phyloP scores from a whole-genome alignment of 2,329 filamentous ascomycete genomes.

The Pleurostoma richardsiae region DNA sequence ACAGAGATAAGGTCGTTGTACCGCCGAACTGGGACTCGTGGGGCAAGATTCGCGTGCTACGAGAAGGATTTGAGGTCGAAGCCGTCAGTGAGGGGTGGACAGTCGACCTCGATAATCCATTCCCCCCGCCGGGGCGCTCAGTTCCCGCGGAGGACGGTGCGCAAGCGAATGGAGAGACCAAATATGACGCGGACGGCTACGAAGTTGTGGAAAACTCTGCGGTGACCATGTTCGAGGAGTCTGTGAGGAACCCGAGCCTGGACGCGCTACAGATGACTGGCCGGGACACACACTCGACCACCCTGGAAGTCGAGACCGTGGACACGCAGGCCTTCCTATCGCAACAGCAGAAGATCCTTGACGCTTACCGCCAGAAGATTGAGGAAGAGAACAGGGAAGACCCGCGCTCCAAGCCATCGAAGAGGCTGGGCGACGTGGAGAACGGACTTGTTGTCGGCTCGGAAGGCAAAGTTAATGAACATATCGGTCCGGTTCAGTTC shows the following conservation, averaged over 20 bases:
- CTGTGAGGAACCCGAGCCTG: slow-evolving; percentile 69
- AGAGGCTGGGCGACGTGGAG: slow-evolving; percentile 32
- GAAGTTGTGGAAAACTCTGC: slow-evolving; percentile 49
- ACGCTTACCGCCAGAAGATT: slow-evolving; percentile 55
- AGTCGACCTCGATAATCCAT: slow-evolving; percentile 65
- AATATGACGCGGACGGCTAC: slow-evolving; percentile 18
- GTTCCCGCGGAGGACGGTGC: slow-evolving; percentile 12
- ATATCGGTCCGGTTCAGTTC: slow-evolving; percentile 93
- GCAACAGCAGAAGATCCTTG: slow-evolving; percentile 70
- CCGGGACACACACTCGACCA: slow-evolving; percentile 35
- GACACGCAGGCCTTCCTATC: slow-evolving; percentile 75
- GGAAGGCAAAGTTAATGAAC: slow-evolving; percentile 57
- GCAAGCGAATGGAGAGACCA: slow-evolving; percentile 13
- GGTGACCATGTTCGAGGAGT: slow-evolving; percentile 71
- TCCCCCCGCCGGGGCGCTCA: slow-evolving; percentile 24
- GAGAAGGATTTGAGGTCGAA: slow-evolving; percentile 91
- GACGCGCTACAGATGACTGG: slow-evolving; percentile 54
- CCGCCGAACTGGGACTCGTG: slow-evolving; percentile 98
- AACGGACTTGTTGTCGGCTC: slow-evolving; percentile 18
- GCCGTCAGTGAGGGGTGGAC: slow-evolving; percentile 80
- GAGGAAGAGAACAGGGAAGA: slow-evolving; percentile 37
- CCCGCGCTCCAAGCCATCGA: slow-evolving; percentile 43
- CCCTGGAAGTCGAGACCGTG: slow-evolving; percentile 59
- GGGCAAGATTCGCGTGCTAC: slow-evolving; percentile 90
- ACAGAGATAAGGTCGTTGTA: slow-evolving; percentile 89